Percentiles rank a stretch among this genome's conserved stretches.
phyloP scores from a whole-genome alignment of 805 yeast genomes.

The Sugiyamaella qingdaonensis region DNA sequence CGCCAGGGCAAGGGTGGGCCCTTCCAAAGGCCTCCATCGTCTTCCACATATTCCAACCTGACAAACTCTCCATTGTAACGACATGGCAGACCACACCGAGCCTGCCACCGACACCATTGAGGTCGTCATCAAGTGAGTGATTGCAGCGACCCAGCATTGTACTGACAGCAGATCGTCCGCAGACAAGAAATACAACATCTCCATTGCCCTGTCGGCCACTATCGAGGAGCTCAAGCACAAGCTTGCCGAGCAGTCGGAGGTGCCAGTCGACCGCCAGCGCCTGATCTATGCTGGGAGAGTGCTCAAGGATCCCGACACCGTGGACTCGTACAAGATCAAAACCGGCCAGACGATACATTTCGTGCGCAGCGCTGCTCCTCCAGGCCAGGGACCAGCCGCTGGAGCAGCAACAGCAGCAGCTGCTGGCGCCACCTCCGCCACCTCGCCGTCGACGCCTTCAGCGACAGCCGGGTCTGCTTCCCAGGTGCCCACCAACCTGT shows the following conservation, averaged over 20 bases:
- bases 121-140: slow-evolving; percentile 11
- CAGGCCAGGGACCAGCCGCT: slow-evolving; percentile 25
- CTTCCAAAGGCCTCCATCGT: neutral
- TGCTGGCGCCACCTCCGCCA: slow-evolving; percentile 22
- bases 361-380: slow-evolving; percentile 69
- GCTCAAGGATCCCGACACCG: slow-evolving; percentile 73
- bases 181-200: slow-evolving; percentile 71
- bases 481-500: slow-evolving; percentile 67
- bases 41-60: neutral
- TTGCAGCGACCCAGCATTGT: too few relatives aligned
- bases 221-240: slow-evolving; percentile 65
- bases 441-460: slow-evolving; percentile 20
- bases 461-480: slow-evolving; percentile 24
- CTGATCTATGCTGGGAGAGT: slow-evolving; percentile 93
- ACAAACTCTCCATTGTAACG: neutral
- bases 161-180: slow-evolving; percentile 42
- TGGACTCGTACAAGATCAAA: slow-evolving; percentile 74
- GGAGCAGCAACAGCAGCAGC: slow-evolving; percentile 22
- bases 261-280: slow-evolving; percentile 78
- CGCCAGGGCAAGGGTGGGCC: neutral
- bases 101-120: slow-evolving; percentile 4
- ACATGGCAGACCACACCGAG: slow-evolving; percentile 11
- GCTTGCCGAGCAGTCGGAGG: slow-evolving; percentile 55
- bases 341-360: slow-evolving; percentile 84
- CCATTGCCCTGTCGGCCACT: slow-evolving; percentile 49